These are phyloP conservation scores for Striga hermonthica DNA, from an alignment of 305 asterid genomes.

Conservation along the genomic window DNA sequence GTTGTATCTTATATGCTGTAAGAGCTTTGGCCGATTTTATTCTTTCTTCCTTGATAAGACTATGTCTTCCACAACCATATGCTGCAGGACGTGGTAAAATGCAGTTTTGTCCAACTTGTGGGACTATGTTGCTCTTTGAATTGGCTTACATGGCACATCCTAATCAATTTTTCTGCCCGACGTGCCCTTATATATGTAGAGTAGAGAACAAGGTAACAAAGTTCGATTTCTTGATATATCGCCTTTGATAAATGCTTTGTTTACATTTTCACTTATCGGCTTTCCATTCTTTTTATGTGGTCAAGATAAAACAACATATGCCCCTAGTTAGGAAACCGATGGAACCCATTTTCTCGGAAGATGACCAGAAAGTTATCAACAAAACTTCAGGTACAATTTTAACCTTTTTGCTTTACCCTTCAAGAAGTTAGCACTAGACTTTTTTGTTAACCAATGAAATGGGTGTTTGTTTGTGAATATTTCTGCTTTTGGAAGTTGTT, in stretches of 20 bases:
- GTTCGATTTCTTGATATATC: neutral
- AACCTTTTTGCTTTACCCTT: conserved; percentile 18
- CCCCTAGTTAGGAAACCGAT: conserved; percentile 54
- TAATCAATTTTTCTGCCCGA: conserved; percentile 58
- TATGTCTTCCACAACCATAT: too few species aligned
- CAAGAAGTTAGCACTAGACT: neutral
- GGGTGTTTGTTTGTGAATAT: neutral
- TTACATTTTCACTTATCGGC: neutral
- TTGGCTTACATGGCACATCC: conserved; percentile 48
- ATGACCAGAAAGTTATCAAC: conserved; percentile 42
- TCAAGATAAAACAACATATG: conserved; percentile 52
- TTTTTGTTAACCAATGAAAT: neutral
- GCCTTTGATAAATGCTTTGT: conserved; percentile 15
- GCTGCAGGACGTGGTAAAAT: conserved; percentile 23
- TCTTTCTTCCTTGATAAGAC: too few species aligned
- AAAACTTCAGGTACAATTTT: conserved; percentile 44
- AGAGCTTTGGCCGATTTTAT: too few species aligned
- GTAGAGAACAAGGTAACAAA: conserved; percentile 49
- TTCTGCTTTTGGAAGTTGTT: neutral
- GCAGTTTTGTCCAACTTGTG: conserved; percentile 83
- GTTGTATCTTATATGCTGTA: too few species aligned
- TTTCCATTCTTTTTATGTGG: conserved; percentile 36
- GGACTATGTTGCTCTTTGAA: conserved; percentile 55
- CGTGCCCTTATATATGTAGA: conserved; percentile 59
- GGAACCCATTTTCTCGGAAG: conserved; percentile 63